Conservation (phyloP, 495 filamentous ascomycete species). For the Hamigera avellanea region DNA sequence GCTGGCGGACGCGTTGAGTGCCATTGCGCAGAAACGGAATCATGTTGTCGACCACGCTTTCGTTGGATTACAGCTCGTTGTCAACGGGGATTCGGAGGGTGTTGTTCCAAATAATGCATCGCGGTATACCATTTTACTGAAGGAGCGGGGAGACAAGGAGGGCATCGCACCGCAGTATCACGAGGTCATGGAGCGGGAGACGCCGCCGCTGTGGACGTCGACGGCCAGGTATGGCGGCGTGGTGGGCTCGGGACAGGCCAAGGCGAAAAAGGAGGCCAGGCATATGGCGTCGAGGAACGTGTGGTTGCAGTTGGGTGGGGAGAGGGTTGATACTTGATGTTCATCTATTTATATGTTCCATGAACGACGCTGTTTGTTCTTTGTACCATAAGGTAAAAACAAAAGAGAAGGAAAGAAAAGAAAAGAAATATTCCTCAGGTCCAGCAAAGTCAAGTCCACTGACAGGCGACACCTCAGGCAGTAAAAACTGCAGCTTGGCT, state of each 20-base stretch:
- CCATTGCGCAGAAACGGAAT: too few species aligned
- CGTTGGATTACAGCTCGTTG: neutral
- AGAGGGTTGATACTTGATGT: too few species aligned
- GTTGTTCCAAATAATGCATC: neutral
- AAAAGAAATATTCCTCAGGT: too few species aligned
- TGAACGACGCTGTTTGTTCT: too few species aligned
- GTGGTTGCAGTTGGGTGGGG: neutral
- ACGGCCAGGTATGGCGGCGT: neutral
- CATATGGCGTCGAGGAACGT: conserved; percentile 3
- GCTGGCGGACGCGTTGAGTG: too few species aligned
- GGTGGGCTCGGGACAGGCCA: neutral
- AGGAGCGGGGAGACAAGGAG: conserved; percentile 1
- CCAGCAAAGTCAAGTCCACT: too few species aligned
- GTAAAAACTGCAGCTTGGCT: too few species aligned
- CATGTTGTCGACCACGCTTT: too few species aligned
- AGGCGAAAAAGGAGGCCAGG: conserved; percentile 2
- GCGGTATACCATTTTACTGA: conserved; percentile 1
- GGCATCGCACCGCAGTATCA: neutral
- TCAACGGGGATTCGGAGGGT: neutral
- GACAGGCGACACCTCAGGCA: too few species aligned
- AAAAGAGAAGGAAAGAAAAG: too few species aligned
- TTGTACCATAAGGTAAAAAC: too few species aligned
- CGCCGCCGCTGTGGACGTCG: neutral
- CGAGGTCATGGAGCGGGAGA: neutral
- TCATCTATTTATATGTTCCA: too few species aligned